These are phyloP conservation scores for Excoecaria cochinchinensis DNA, from an alignment of 345 rosid genomes.

Conservation along the genomic window DNA sequence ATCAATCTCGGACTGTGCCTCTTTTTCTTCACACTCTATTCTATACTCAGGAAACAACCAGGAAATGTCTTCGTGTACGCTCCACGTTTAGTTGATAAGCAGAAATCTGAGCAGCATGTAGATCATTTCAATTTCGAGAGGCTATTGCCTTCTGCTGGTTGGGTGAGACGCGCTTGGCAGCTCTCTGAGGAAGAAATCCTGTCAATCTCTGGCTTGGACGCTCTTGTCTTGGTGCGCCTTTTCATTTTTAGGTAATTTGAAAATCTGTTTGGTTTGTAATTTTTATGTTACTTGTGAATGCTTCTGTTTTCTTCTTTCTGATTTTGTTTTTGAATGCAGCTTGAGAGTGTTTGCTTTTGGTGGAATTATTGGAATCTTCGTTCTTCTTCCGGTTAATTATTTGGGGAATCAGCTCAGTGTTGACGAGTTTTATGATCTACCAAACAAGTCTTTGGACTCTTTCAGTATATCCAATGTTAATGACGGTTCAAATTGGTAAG, in stretches of 20 bases:
- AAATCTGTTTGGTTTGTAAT: not conserved
- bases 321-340: constrained; percentile 18
- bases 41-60: constrained; percentile 77
- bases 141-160: constrained; percentile 77
- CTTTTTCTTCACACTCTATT: constrained; percentile 75
- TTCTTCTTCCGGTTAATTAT: constrained; percentile 84
- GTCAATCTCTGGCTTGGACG: constrained; percentile 66
- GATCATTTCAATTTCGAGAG: constrained; percentile 53
- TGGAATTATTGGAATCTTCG: constrained; percentile 55
- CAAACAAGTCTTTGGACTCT: constrained; percentile 65
- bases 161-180: constrained; percentile 72
- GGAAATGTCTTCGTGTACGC: constrained; percentile 55
- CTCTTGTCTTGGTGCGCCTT: constrained; percentile 67
- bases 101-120: constrained; percentile 27
- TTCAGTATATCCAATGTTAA: constrained; percentile 87
- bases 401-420: constrained; percentile 60
- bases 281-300: not conserved
- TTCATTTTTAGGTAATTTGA: constrained; percentile 60
- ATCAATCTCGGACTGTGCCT: constrained; percentile 89
- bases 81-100: constrained; percentile 54
- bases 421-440: constrained; percentile 54
- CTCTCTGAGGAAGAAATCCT: constrained; percentile 66
- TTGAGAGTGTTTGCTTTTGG: constrained; percentile 66
- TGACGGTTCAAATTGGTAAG: constrained; percentile 77
- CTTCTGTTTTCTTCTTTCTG: not conserved